phyloP scores from a whole-genome alignment of 805 yeast genomes.

The Candida ortonii region DNA sequence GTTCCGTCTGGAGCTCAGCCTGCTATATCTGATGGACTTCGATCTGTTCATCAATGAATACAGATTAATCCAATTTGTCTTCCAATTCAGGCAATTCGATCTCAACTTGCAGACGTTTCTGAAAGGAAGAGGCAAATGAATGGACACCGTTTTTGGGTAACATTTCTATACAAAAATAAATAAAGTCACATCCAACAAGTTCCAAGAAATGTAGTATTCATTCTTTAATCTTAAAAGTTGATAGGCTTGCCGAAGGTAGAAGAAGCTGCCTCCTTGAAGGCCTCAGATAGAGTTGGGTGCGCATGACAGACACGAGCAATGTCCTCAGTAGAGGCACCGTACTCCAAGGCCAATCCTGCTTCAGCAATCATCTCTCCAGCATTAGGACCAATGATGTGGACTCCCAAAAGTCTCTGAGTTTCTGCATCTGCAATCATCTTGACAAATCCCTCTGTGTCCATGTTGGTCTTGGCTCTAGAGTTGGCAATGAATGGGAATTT shows the following conservation, averaged over 20 bases:
- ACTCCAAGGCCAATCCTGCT: conserved; percentile 95
- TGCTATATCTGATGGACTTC: conserved; percentile 42
- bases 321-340: conserved; percentile 98
- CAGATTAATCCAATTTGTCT: conserved; percentile 33
- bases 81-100: conserved; percentile 29
- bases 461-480: conserved; percentile 98
- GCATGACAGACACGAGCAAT: conserved; percentile 97
- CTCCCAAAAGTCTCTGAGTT: conserved; percentile 94
- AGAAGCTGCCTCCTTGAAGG: conserved; percentile 96
- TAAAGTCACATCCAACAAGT: no score
- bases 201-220: not conserved
- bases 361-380: conserved; percentile 99
- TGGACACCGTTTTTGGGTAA: not conserved
- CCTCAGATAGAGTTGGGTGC: conserved; percentile 97
- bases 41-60: conserved; percentile 38
- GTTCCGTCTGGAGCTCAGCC: conserved; percentile 38
- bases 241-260: conserved; percentile 89
- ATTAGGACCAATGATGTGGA: conserved; percentile 95
- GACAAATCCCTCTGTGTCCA: conserved; percentile 96
- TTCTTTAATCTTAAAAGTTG: conserved; percentile 53
- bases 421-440: conserved; percentile 95
- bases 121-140: not conserved
- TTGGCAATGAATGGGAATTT: conserved; percentile 98
- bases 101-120: conserved; percentile 11
- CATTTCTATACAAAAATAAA: no score